A percentile compares a stretch with the other conserved stretches of the same genome.
Conservation (phyloP, 192 early-diverging fungal species). For the Diversispora eburnea region DNA sequence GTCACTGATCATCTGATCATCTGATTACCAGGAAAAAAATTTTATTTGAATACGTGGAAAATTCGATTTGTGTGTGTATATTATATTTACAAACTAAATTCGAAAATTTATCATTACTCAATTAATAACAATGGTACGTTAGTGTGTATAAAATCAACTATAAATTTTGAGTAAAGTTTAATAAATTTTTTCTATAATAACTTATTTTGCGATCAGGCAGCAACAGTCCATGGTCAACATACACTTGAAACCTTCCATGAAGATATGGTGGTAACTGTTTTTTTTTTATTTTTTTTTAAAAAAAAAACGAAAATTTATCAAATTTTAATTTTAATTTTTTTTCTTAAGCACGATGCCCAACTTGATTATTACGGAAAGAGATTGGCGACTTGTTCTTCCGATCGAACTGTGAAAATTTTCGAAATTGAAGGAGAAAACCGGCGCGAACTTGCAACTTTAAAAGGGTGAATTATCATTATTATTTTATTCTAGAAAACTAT, state of each 20-base stretch:
- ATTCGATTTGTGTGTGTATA: no score
- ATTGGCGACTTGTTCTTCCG: slow-evolving; percentile 97
- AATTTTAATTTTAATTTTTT: background rate
- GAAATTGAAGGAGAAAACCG: slow-evolving; percentile 78
- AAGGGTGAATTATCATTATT: slow-evolving; percentile 50
- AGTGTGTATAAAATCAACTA: no score
- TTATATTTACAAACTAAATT: no score
- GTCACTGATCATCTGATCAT: no score
- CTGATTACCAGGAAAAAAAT: no score
- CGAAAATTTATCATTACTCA: no score
- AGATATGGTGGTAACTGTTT: slow-evolving; percentile 75
- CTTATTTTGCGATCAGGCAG: background rate
- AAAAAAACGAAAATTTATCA: background rate
- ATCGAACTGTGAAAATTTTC: slow-evolving; percentile 90
- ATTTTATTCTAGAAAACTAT: background rate
- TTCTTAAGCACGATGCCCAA: slow-evolving; percentile 57
- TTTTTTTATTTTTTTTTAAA: background rate
- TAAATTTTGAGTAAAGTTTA: no score
- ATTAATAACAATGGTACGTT: no score
- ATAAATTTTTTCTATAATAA: no score
- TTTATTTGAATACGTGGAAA: no score
- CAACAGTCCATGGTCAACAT: slow-evolving; percentile 27
- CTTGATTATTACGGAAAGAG: slow-evolving; percentile 72
- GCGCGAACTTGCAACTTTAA: slow-evolving; percentile 62
- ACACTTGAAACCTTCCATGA: slow-evolving; percentile 84